Conservation (phyloP, 176 grass and related monocot genomes). For the Carex parvula region DNA sequence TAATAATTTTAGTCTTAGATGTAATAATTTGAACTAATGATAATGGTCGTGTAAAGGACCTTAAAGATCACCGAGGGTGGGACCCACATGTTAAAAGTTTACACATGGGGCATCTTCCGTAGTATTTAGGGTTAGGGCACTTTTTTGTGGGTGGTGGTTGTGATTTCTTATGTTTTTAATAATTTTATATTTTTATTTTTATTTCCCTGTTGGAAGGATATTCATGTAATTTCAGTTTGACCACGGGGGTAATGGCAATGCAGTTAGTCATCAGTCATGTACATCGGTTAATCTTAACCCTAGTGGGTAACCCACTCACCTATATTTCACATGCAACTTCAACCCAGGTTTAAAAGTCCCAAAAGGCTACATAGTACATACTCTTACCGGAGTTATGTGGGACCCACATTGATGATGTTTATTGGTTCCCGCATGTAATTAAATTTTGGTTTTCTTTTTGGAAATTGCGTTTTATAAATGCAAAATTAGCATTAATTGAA, state of each 20-base stretch:
- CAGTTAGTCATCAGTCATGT: conserved; percentile 22
- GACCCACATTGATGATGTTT: conserved; percentile 34
- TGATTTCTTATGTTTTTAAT: conserved; percentile 38
- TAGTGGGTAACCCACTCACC: conserved; percentile 25
- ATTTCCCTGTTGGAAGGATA: neutral
- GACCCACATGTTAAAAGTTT: conserved; percentile 38
- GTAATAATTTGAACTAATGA: conserved; percentile 48
- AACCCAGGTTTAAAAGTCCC: conserved; percentile 41
- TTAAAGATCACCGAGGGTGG: conserved; percentile 30
- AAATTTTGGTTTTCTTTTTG: conserved; percentile 1
- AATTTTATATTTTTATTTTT: conserved; percentile 20
- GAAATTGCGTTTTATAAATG: conserved; percentile 8
- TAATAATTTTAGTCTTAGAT: neutral
- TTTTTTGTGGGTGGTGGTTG: conserved; percentile 45
- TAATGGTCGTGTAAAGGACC: conserved; percentile 43
- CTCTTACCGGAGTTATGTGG: conserved; percentile 19
- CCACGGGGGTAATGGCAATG: conserved; percentile 28
- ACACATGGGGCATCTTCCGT: conserved; percentile 24
- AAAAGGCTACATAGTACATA: conserved; percentile 30
- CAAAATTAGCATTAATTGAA: conserved; percentile 22
- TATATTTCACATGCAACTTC: conserved; percentile 42
- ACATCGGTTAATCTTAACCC: conserved; percentile 42
- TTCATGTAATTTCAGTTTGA: conserved; percentile 29
- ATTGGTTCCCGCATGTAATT: conserved; percentile 36
- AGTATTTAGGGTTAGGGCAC: conserved; percentile 31